These are phyloP conservation scores for Heliocybe sulcata DNA, from an alignment of 1,284 basidiomycete species.

Conservation along the genomic window DNA sequence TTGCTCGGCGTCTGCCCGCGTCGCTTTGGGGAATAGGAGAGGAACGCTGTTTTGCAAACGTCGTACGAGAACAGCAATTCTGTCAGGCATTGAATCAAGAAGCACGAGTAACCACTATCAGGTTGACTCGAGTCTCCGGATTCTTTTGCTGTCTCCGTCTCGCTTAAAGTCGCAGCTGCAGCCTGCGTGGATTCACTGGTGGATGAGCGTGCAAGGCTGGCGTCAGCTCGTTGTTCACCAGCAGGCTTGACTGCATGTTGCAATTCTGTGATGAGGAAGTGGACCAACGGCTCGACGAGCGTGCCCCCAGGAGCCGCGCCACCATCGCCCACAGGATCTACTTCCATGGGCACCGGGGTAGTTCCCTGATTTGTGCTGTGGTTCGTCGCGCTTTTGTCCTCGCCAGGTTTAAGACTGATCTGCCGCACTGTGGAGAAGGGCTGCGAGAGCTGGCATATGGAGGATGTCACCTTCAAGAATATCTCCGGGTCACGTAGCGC, in stretches of 20 bases:
- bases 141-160: slow-evolving; percentile 7
- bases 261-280: slow-evolving; percentile 70
- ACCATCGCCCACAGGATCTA: slow-evolving; percentile 41
- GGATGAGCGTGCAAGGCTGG: slow-evolving; percentile 5
- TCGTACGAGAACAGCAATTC: slow-evolving; percentile 94
- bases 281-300: slow-evolving; percentile 58
- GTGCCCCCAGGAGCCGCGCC: slow-evolving; percentile 26
- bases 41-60: slow-evolving; percentile 82
- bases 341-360: slow-evolving; percentile 48
- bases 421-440: slow-evolving; percentile 59
- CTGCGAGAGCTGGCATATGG: slow-evolving; percentile 66
- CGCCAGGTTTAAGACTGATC: slow-evolving; percentile 42
- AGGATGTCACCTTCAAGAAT: slow-evolving; percentile 72
- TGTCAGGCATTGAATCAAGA: slow-evolving; percentile 88
- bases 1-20: slow-evolving; percentile 54
- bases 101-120: slow-evolving; percentile 58
- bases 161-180: slow-evolving; percentile 1
- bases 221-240: not conserved
- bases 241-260: slow-evolving; percentile 48
- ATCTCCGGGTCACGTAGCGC: slow-evolving; percentile 75
- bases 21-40: slow-evolving; percentile 74
- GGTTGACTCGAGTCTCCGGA: slow-evolving; percentile 32
- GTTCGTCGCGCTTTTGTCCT: slow-evolving; percentile 13
- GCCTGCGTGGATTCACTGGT: slow-evolving; percentile 20
- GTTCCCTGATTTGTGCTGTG: slow-evolving; percentile 12